Evolutionary conservation across 352 stramenopile species (phyloP).

Genomic region (Pythium chondricola): DNA sequence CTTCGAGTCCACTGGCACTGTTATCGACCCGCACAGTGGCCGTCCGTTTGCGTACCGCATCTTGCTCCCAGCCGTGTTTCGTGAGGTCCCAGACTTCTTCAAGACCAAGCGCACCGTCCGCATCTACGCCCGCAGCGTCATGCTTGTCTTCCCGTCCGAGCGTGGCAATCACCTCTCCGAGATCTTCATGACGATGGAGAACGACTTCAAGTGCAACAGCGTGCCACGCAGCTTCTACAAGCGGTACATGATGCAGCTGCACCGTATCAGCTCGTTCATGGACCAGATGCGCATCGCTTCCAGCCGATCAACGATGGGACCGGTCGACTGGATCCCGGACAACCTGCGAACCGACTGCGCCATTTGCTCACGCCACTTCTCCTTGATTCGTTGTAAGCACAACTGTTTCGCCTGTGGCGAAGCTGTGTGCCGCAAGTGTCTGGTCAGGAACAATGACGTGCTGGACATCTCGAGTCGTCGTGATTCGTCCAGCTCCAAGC

Average conservation of each 20-base stretch:
- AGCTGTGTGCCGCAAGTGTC: conserved; percentile 8
- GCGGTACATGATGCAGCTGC: conserved; percentile 12
- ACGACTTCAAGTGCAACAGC: conserved; percentile 16
- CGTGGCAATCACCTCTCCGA: conserved; percentile 5
- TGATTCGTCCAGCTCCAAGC: neutral
- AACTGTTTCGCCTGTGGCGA: conserved; percentile 3
- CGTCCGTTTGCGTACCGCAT: conserved; percentile 12
- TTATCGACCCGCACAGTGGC: conserved; percentile 7
- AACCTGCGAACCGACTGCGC: conserved; percentile 2
- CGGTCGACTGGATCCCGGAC: neutral
- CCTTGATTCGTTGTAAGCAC: conserved; percentile 3
- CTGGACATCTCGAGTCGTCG: neutral
- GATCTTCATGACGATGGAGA: conserved; percentile 19
- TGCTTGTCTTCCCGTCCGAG: conserved; percentile 8
- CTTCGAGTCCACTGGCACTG: conserved; percentile 10
- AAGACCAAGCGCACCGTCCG: conserved; percentile 16
- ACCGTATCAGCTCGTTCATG: conserved; percentile 2
- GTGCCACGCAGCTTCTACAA: conserved; percentile 16
- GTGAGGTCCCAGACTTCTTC: conserved; percentile 11
- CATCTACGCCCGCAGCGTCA: conserved; percentile 3
- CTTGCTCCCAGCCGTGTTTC: neutral
- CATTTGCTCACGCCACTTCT: conserved; percentile 7
- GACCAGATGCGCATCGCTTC: neutral
- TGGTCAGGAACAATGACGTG: neutral
- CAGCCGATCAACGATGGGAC: too few species aligned